Evolutionary conservation across 176 grass and related monocot genomes (phyloP), one percentile per base, ranked within the genome.

Genomic region (Oryza officinalis): DNA sequence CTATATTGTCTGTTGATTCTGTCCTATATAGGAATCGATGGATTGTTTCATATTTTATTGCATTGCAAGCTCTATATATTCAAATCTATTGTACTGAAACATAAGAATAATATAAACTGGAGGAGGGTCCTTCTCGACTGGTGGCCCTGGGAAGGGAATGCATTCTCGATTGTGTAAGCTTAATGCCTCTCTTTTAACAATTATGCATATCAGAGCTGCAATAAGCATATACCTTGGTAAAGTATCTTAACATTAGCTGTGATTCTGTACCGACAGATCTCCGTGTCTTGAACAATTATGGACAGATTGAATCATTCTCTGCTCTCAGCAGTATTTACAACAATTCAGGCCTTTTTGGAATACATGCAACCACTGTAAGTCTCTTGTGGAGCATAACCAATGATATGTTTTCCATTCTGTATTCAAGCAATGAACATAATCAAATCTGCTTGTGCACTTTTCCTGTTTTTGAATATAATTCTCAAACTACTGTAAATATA

Each of bases 121-220:
- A 84, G 94, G 91, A 35, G 87, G 89, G 26, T 94, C 91, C 73
- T 97, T 97, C 85, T 97, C 94, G 45, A 89, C 92, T 76, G 94
- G 94, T 49, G 94, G 94, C 27, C 91, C 94, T 82, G 94, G 94
- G 69, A 97, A 97, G 82, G 94, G 94, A 71, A 94, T 97, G 94
- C 82, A 92, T 84, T 97, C 94, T 88, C 79, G 94, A 37, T 85
- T 97, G 71, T 97, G 94, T 97, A 97, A 78, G 87, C 66, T 81
- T 37, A 74, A 54, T 75, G 89, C 44, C 30, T 30, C 67, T 32
- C 60, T 79, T 77, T 31, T 41, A 31, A 64, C 30, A 32, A 50
- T 15, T 82, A 20, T 15, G 14, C 17, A 30, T 70, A 70, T 31
- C 22, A 47, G 49, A 60, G 38, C 49, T 45, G 26, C 69, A 71